These are phyloP conservation scores for Phytophthora podocarpi DNA, from an alignment of 352 stramenopile genomes.

Conservation along the genomic window DNA sequence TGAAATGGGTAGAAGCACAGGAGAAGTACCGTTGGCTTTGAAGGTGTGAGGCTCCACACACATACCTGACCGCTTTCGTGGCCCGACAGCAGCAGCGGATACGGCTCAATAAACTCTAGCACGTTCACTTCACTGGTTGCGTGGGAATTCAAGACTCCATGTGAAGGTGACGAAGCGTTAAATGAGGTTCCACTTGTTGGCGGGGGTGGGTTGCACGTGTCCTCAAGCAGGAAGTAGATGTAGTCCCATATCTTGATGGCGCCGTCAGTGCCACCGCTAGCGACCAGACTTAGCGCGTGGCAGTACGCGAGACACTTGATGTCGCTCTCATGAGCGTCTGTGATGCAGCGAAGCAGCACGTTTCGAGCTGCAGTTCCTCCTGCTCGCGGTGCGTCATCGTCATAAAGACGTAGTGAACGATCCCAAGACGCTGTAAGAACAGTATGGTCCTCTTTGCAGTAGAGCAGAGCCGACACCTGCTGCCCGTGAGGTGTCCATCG, in stretches of 20 bases:
- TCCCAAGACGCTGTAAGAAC: conserved; percentile 83
- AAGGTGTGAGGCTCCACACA: conserved; percentile 60
- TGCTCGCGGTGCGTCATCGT: conserved; percentile 54
- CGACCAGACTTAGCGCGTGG: conserved; percentile 69
- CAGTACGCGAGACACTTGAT: conserved; percentile 84
- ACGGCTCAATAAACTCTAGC: conserved; percentile 77
- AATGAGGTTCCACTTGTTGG: conserved; percentile 17
- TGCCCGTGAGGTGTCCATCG: conserved; percentile 69
- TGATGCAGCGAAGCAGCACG: conserved; percentile 64
- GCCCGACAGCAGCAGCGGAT: conserved; percentile 67
- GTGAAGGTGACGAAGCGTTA: conserved; percentile 3
- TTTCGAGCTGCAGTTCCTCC: conserved; percentile 42
- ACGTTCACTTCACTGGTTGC: conserved; percentile 56
- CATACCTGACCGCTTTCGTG: conserved; percentile 76
- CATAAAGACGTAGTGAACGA: conserved; percentile 70
- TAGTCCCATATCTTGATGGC: conserved; percentile 88
- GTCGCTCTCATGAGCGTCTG: conserved; percentile 71
- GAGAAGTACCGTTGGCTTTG: conserved; percentile 46
- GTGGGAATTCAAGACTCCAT: conserved; percentile 2
- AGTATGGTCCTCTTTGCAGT: conserved; percentile 78
- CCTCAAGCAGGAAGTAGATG: conserved; percentile 82
- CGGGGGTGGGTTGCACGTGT: conserved; percentile 39
- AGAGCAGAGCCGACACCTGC: conserved; percentile 65
- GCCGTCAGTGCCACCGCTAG: conserved; percentile 62
- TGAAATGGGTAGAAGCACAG: conserved; percentile 49